phyloP scores from a whole-genome alignment of 202 grass and related monocot species.

The Alloteropsis angusta region DNA sequence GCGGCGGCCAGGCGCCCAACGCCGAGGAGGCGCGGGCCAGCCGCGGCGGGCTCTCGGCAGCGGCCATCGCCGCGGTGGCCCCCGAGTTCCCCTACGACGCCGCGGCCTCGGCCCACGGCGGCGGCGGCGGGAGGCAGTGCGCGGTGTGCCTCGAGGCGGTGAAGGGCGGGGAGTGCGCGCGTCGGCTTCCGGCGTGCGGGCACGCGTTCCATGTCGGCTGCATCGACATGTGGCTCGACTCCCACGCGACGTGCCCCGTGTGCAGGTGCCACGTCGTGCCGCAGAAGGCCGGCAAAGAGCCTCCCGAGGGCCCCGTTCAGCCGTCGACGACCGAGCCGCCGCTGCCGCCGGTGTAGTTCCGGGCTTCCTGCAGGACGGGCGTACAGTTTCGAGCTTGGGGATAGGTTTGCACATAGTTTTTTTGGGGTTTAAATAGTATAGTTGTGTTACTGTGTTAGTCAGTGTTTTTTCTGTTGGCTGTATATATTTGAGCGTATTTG shows the following conservation, averaged over 20 bases:
- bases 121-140: conserved; percentile 30
- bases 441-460: neutral
- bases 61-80: conserved; percentile 16
- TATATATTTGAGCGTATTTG: neutral
- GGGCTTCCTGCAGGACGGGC: neutral
- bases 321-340: neutral
- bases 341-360: conserved; percentile 32
- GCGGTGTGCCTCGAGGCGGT: conserved; percentile 44
- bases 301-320: neutral
- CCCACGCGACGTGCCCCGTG: conserved; percentile 56
- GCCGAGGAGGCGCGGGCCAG: neutral
- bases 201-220: conserved; percentile 61
- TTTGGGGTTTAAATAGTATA: neutral
- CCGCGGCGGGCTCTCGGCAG: conserved; percentile 16
- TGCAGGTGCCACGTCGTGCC: conserved; percentile 38
- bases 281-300: neutral
- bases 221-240: conserved; percentile 74
- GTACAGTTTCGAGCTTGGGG: neutral
- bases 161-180: conserved; percentile 29
- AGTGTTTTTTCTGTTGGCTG: neutral
- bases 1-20: neutral
- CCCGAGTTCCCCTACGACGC: conserved; percentile 29
- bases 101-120: neutral
- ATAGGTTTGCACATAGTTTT: neutral
- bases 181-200: conserved; percentile 50